phyloP scores from a whole-genome alignment of 1,139 yeast species.

The Hemisphaericaspora xylanilytica region DNA sequence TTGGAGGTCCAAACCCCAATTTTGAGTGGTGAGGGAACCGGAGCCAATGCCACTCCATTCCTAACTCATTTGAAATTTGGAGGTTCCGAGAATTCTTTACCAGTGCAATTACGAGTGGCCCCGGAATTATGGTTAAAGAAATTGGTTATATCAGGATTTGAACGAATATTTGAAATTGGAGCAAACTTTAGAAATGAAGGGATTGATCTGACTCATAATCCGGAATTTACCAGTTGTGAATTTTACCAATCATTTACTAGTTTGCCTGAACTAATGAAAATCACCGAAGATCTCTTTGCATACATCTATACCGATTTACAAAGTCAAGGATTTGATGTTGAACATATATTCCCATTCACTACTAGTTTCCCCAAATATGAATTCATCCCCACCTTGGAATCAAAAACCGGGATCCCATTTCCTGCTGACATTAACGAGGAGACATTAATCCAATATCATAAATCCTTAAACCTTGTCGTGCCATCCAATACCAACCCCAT shows the following conservation, averaged over 20 bases:
- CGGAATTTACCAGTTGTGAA: slow-evolving; percentile 93
- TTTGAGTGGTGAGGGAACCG: slow-evolving; percentile 67
- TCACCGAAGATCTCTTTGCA: slow-evolving; percentile 60
- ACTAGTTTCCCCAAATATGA: slow-evolving; percentile 44
- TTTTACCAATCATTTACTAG: slow-evolving; percentile 81
- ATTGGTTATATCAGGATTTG: slow-evolving; percentile 79
- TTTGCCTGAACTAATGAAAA: slow-evolving; percentile 60
- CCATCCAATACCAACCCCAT: slow-evolving; percentile 51
- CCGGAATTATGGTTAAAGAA: slow-evolving; percentile 94
- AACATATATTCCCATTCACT: slow-evolving; percentile 17
- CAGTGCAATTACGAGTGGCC: slow-evolving; percentile 74
- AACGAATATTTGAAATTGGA: slow-evolving; percentile 84
- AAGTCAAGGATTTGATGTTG: slow-evolving; percentile 15
- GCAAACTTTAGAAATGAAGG: slow-evolving; percentile 89
- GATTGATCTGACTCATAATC: slow-evolving; percentile 88
- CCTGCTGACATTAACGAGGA: slow-evolving; percentile 40
- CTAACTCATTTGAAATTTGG: slow-evolving; percentile 49
- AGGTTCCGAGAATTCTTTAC: slow-evolving; percentile 23
- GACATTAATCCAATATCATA: slow-evolving; percentile 38
- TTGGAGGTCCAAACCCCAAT: slow-evolving; percentile 89
- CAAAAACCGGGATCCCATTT: slow-evolving; percentile 38
- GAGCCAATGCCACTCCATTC: slow-evolving; percentile 90
- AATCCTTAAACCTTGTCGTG: slow-evolving; percentile 24
- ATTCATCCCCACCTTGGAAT: slow-evolving; percentile 57
- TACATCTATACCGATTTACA: slow-evolving; percentile 28